Evolutionary conservation across 202 grass and related monocot genomes (phyloP), one percentile per base, ranked within the genome.

Genomic region (Setaria viridis): DNA sequence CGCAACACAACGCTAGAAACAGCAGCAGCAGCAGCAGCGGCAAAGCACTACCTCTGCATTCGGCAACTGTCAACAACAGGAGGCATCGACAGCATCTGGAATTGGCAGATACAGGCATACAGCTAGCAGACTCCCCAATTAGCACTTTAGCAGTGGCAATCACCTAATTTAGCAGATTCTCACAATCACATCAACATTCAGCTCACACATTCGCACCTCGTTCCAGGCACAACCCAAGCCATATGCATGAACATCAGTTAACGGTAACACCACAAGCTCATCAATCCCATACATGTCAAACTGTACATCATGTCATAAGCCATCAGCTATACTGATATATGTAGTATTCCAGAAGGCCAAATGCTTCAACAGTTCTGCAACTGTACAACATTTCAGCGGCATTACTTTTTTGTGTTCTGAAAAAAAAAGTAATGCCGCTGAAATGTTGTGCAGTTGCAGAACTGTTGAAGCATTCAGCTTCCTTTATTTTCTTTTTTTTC

Each of bases 331-430:
- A 41, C 48, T 42, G n/a, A 43, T 42, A 45, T 60, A 77, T 50
- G 25, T 33, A 56, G 56, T 10, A 69, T 55, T 56, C 20, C 64
- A 34, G 47, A 53, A 34, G 30, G 30, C 47, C 2, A 46, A 51
- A 73, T 80, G 77, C 62, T 80, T 67, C 77, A 80, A 80, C 30
- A 41, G 51, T 76, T 76, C 17, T 76, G 73, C 33, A 55, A 75
- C 32, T 34, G 15, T 7, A 33, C 48, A 17, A 19, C 47, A 34
- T 33, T 50, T 73, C 46, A 49, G 21, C 0, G 2, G n/a, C 11
- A 17, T 49, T 72, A 29, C 42, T 1, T 11, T 49, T 67, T 41
- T 17, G 19, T 66, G 35, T 37, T 2, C 32, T 37, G 7, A 20
- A 19, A 42, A 42, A 20, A 68, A 4, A 42, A 42, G 56, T 49